These are phyloP conservation scores for Iris macrosiphon DNA, from an alignment of 106 monocot genomes.

Conservation along the genomic window DNA sequence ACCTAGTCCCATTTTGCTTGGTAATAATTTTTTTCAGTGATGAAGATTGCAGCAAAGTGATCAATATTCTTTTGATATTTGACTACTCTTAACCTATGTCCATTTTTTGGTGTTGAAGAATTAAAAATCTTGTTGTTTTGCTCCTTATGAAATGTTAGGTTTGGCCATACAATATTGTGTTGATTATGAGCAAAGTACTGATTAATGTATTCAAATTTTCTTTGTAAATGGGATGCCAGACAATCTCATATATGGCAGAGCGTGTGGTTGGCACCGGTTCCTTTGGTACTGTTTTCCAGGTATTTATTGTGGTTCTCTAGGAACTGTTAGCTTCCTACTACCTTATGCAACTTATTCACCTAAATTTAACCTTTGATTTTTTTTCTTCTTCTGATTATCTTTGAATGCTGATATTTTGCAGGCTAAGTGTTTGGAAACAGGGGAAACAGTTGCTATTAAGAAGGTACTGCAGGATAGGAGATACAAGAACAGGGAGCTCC, in stretches of 20 bases:
- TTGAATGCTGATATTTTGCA: conserved; percentile 7
- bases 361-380: background rate
- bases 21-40: background rate
- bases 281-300: conserved; percentile 75
- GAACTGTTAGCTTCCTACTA: background rate
- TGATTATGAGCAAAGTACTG: background rate
- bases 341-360: background rate
- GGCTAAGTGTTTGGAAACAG: conserved; percentile 61
- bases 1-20: no score
- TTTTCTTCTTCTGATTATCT: background rate
- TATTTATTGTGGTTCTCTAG: conserved; percentile 1
- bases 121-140: background rate
- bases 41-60: background rate
- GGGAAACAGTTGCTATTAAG: conserved; percentile 67
- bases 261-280: conserved; percentile 70
- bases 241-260: conserved; percentile 61
- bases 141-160: background rate
- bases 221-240: conserved; percentile 25
- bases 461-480: conserved; percentile 73
- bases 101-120: no score
- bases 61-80: background rate
- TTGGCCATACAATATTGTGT: no score
- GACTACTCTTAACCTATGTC: background rate
- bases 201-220: background rate
- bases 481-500: conserved; percentile 69